A percentile compares a stretch with the other conserved stretches of the same genome.
Conservation (phyloP, 306 rosid genomes). For the Dicorynia guianensis region DNA sequence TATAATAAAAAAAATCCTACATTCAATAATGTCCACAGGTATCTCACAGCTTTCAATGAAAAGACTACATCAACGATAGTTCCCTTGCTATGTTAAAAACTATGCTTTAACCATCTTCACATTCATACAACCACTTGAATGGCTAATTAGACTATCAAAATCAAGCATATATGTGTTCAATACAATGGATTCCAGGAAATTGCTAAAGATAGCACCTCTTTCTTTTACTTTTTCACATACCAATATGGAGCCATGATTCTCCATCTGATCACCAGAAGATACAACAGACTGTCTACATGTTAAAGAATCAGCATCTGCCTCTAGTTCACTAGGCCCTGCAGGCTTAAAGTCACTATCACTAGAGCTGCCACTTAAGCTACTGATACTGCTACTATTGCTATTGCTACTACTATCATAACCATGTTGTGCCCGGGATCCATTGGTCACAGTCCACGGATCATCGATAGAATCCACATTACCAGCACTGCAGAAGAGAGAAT, state of each 20-base stretch:
- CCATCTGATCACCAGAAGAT: conserved; percentile 70
- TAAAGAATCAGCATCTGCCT: conserved; percentile 98
- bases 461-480: conserved; percentile 73
- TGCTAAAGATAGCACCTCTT: not conserved
- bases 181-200: conserved; percentile 22
- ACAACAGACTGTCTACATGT: conserved; percentile 84
- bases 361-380: conserved; percentile 91
- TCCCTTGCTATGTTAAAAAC: not conserved
- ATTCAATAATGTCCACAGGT: not conserved
- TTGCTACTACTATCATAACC: conserved; percentile 93
- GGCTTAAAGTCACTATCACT: conserved; percentile 85
- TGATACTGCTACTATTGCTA: conserved; percentile 94
- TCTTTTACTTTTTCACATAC: conserved; percentile 51
- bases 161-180: not conserved
- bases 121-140: conserved; percentile 21
- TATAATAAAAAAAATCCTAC: not conserved
- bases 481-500: conserved; percentile 70
- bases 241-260: conserved; percentile 75
- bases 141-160: not conserved
- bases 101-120: conserved; percentile 16
- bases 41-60: conserved; percentile 20
- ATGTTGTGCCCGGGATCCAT: conserved; percentile 62
- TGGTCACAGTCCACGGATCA: conserved; percentile 70
- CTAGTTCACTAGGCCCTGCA: conserved; percentile 82
- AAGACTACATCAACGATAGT: not conserved